These are phyloP conservation scores for Paraconiothyrium brasiliense DNA, from an alignment of 2,329 filamentous ascomycete species.

Conservation along the genomic window DNA sequence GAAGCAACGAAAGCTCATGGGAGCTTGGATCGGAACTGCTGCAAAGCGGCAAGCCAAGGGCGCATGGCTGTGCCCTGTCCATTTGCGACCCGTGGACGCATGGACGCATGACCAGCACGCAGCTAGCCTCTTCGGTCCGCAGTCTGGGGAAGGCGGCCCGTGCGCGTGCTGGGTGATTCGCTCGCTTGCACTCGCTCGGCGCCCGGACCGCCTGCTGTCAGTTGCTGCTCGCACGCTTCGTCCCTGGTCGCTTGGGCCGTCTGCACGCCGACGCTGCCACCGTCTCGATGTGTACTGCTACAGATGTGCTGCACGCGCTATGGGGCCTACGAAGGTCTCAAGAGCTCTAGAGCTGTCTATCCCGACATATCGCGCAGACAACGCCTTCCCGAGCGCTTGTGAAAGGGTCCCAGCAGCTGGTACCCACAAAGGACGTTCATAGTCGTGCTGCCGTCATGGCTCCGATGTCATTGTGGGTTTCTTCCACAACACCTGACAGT, in stretches of 20 bases:
- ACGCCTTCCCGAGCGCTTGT: neutral
- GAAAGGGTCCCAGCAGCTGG: neutral
- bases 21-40: constrained; percentile 12
- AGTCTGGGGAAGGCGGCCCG: constrained; percentile 23
- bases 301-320: neutral
- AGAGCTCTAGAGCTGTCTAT: neutral
- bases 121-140: constrained; percentile 13
- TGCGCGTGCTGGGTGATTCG: constrained; percentile 7
- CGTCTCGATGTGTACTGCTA: neutral
- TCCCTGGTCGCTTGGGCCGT: constrained; percentile 3
- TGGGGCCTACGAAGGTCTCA: neutral
- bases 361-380: neutral
- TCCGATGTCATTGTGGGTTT: constrained; percentile 24
- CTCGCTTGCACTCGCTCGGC: constrained; percentile 21
- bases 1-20: constrained; percentile 8
- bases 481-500: neutral
- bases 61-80: constrained; percentile 4
- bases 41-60: constrained; percentile 11
- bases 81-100: neutral
- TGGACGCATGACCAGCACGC: constrained; percentile 21
- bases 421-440: constrained; percentile 2
- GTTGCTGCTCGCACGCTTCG: constrained; percentile 17
- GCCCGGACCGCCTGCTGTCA: constrained; percentile 18
- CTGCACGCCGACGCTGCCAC: neutral
- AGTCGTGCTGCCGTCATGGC: constrained; percentile 21